A percentile compares a stretch with the other conserved stretches of the same genome.
These are phyloP conservation scores for Scopulariopsis brevicaulis DNA, from an alignment of 2,329 filamentous ascomycete species.

Conservation along the genomic window DNA sequence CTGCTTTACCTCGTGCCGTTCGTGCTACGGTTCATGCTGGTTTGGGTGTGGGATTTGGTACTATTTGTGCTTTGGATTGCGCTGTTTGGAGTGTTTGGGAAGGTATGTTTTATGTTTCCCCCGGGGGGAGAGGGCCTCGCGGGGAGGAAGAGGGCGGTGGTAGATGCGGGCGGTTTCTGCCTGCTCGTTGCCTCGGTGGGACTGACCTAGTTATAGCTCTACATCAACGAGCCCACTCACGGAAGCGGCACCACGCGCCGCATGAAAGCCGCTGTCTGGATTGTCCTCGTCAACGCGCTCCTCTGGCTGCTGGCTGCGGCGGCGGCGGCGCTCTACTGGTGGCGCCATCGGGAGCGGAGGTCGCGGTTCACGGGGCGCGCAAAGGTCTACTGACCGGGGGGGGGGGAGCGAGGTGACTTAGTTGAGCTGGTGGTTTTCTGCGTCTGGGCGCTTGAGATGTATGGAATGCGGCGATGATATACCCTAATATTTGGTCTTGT, in stretches of 20 bases:
- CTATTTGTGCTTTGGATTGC: constrained; percentile 71
- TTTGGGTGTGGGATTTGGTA: constrained; percentile 58
- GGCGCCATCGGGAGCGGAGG: constrained; percentile 36
- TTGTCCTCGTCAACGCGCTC: constrained; percentile 63
- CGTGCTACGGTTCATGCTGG: constrained; percentile 34
- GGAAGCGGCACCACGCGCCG: constrained; percentile 50
- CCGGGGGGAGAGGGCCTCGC: not conserved
- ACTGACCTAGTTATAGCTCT: constrained; percentile 37
- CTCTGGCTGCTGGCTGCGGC: constrained; percentile 61
- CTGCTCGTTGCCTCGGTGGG: not conserved
- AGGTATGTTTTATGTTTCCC: constrained; percentile 22
- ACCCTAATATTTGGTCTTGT: too few species aligned
- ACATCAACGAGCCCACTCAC: constrained; percentile 56
- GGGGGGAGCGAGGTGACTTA: not conserved
- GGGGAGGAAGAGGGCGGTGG: too few species aligned
- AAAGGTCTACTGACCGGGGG: constrained; percentile 30
- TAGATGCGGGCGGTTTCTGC: too few species aligned
- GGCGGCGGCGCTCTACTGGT: constrained; percentile 47
- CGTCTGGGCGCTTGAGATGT: not conserved
- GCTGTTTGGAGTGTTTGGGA: constrained; percentile 75
- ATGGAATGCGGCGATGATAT: not conserved
- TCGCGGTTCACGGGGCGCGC: constrained; percentile 50
- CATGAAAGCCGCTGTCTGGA: constrained; percentile 83
- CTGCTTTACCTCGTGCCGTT: constrained; percentile 56
- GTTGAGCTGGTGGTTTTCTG: not conserved